Conservation (phyloP, 768 basidiomycete genomes). For the Russula earlei region DNA sequence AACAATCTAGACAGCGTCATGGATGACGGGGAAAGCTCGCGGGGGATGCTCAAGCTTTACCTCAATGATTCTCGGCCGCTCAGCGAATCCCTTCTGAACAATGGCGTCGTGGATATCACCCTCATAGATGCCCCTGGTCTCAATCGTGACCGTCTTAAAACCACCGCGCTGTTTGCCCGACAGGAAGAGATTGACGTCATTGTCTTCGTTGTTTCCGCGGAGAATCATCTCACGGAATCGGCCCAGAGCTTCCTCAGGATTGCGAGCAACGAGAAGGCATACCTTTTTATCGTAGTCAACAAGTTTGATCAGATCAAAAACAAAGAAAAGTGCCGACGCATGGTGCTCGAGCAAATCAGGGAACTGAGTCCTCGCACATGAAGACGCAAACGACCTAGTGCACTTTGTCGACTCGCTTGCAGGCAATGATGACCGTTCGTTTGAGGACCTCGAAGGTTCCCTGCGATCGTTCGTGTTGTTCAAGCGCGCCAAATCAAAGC, state of each 20-base stretch:
- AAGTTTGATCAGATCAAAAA: conserved; percentile 93
- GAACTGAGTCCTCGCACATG: conserved; percentile 87
- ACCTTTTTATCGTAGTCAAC: conserved; percentile 97
- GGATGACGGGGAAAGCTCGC: conserved; percentile 57
- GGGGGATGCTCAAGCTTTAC: conserved; percentile 80
- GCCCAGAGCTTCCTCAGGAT: conserved; percentile 89
- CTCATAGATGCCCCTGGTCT: conserved; percentile 98
- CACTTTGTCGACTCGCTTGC: conserved; percentile 94
- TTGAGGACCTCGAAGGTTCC: conserved; percentile 82
- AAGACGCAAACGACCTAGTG: conserved; percentile 86
- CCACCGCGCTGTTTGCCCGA: conserved; percentile 88
- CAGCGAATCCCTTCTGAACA: conserved; percentile 81
- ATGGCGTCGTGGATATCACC: conserved; percentile 93
- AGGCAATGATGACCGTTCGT: conserved; percentile 61
- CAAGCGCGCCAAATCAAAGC: conserved; percentile 94
- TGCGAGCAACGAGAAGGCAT: conserved; percentile 94
- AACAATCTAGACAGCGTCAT: conserved; percentile 72
- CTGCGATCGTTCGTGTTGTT: conserved; percentile 91
- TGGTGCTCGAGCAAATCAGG: conserved; percentile 90
- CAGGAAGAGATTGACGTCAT: conserved; percentile 98
- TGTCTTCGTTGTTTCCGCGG: conserved; percentile 95
- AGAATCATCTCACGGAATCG: conserved; percentile 97
- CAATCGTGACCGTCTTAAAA: conserved; percentile 90
- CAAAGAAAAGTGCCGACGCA: conserved; percentile 83
- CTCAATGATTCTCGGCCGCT: conserved; percentile 71